phyloP scores from a whole-genome alignment of 179 eudicot species.

The Beta lomatogona region DNA sequence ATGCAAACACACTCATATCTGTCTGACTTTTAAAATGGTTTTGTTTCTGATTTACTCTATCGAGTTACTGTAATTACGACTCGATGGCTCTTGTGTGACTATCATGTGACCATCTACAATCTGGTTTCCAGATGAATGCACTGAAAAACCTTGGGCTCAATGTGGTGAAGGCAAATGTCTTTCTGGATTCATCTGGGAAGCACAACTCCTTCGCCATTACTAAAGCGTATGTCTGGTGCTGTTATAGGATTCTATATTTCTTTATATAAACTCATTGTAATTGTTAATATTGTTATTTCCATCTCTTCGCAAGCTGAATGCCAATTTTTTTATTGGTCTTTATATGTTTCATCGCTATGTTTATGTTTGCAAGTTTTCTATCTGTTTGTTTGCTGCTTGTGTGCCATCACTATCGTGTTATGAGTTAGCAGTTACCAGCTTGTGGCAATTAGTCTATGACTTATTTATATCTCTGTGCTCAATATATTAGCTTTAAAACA shows the following conservation, averaged over 20 bases:
- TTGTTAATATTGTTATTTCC: background rate
- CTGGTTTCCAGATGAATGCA: conserved; percentile 84
- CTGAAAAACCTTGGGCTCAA: conserved; percentile 91
- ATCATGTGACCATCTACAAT: conserved; percentile 30
- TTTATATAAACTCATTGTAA: background rate
- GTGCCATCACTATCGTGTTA: background rate
- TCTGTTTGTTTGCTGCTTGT: too few relatives aligned
- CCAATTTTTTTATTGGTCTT: background rate
- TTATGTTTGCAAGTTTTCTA: background rate
- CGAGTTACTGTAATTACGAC: conserved; percentile 21
- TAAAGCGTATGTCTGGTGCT: conserved; percentile 70
- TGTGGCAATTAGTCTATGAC: background rate
- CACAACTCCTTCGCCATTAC: conserved; percentile 96
- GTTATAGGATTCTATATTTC: conserved; percentile 16
- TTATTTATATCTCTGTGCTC: background rate
- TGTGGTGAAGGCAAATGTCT: conserved; percentile 94
- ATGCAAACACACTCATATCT: background rate
- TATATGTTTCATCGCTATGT: background rate
- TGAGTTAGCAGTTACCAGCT: background rate
- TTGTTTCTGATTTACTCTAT: conserved; percentile 7
- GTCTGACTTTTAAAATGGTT: background rate
- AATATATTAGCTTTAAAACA: background rate
- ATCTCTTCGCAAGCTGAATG: background rate
- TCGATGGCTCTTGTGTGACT: conserved; percentile 29
- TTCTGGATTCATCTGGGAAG: conserved; percentile 96